Base-by-base conservation (phyloP, 768 basidiomycete genomes). In the Auriscalpium microsporum region DNA sequence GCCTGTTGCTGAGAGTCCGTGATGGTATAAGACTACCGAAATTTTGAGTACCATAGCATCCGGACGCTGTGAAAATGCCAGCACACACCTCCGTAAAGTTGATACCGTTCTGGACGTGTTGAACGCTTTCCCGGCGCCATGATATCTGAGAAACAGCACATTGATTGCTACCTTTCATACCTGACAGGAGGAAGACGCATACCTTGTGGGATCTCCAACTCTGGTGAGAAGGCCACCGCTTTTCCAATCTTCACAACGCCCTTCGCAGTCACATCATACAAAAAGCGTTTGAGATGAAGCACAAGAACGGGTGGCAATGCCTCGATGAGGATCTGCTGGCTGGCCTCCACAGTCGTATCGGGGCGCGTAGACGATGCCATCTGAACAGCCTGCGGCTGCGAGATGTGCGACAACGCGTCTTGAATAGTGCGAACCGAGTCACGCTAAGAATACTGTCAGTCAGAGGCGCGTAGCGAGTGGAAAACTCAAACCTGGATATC, bases 221-320 rank as follows among this genome's bases (percentile, higher is more conserved):
- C 88, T 1, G 86, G 78, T 21, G 79, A 78, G 72, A 93, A 94
- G 23, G 74, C 72, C 1, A 97, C 79, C 55, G 83, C 82, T 71
- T 96, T 97, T 51, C 79, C 81, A 42, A 87, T 81, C 72, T 99
- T 99, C 49, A 88, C 86, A 2, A 91, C 90, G 28, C 86, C 89
- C 11, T 80, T 80, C 0, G 81, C 81, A 13, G 71, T 73, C 4
- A 80, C 78, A 63, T 94, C 94, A 66, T 94, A 98, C 50, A 83
- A 75, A 73, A 97, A 98, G 42, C 94, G 73, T 70, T 97, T 96
- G 65, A 96, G 76, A 65, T 96, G 94, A 16, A 96, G 74, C 28
- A 95, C 82, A 48, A 97, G 75, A 10, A 95, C 80, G 0, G 85
- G 84, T 3, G 94, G 94, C 9, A 94, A 77, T 0, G 81, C 75